Evolutionary conservation across 2,329 filamentous ascomycete genomes (phyloP), one percentile per base, ranked within the genome.

Genomic region (Intubia oerlemansii): DNA sequence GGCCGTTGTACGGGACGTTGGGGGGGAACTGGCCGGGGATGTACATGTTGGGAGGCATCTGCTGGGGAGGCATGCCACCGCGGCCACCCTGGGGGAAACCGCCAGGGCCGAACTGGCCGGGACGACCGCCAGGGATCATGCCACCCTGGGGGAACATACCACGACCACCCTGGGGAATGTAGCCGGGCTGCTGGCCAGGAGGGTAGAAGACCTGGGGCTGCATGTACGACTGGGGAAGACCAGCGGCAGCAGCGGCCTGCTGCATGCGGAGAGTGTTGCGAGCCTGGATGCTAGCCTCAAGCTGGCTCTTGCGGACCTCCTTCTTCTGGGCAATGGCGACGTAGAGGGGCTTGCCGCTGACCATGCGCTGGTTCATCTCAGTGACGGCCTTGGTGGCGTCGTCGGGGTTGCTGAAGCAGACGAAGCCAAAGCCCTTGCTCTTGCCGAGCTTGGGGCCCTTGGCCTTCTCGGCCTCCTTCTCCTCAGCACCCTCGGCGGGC

Each of bases 351-450:
- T 98, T 98, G 59, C 68, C 69, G 53, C 84, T 77, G 42, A 95
- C 66, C 88, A 98, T 98, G 55, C 88, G 82, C 66, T 95, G 85
- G 66, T 98, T 98, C 81, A 95, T 93, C 57, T 98, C 88, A 36
- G 84, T 82, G 39, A 98, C 85, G 39, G 88, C 88, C 71, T 95
- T 95, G 59, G 85, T 93, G 40, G 88, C 88, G 53, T 98, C 88
- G 46, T 98, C 88, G 35, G 88, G 84, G 66, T 91, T 95, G 68
- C 79, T 88, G 65, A 98, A 98, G 77, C 88, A 98, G 48, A 98
- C 88, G 54, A 98, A 98, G 45, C 88, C 88, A 52, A 98, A 98
- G 52, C 88, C 88, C 67, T 95, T 98, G 75, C 82, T 92, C 78
- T 95, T 95, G 52, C 88, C 88, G 35, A 91, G 66, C 58, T 65